Base-by-base conservation (phyloP, 2,329 filamentous ascomycete species). In the Neonectria hederae region DNA sequence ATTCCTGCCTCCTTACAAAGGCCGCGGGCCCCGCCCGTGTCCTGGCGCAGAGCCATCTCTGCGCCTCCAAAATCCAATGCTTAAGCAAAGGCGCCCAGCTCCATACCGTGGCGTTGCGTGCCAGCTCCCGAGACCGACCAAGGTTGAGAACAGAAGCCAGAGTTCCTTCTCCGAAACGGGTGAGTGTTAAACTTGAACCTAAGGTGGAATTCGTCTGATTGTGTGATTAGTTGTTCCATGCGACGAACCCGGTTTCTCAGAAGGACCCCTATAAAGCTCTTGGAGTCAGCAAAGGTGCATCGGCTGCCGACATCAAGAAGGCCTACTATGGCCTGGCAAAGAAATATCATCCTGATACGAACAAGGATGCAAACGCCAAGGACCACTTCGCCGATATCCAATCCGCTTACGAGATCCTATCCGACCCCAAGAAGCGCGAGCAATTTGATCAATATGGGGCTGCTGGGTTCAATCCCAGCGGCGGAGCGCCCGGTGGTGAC, bases 271-370 rank as follows among this genome's bases (percentile, higher is more conserved):
- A 99, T 80, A 87, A 89, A 69, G 87, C 92, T 4, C 89, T 99
- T 28, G 96, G 96, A 14, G 93, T 99, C 30, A 84, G 84, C 74
- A 97, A 95, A 78, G 86, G 81, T 66, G 93, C 96, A n/a, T 90
- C 92, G 1, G 83, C 93, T 3, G 84, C 89, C 64, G 95, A 98
- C 38, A 98, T 99, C 78, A 99, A 99, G 79, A 98, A 97, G 79
- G 94, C 96, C 3, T 99, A 99, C 83, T 99, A 99, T 77, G 93
- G 94, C 54, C 84, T 98, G 63, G 96, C 96, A 21, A 99, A 99
- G 81, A 99, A 98, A 76, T 99, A 89, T 77, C 96, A 99, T 75
- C 96, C 96, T 9, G 96, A 99, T 78, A 98, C 96, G 38, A 99
- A 98, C 84, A 98, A 98, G 79, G 96, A 98, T 72, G 79, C 92